These are phyloP conservation scores for Macrophomina tecta DNA, from an alignment of 2,329 filamentous ascomycete genomes.

Conservation along the genomic window DNA sequence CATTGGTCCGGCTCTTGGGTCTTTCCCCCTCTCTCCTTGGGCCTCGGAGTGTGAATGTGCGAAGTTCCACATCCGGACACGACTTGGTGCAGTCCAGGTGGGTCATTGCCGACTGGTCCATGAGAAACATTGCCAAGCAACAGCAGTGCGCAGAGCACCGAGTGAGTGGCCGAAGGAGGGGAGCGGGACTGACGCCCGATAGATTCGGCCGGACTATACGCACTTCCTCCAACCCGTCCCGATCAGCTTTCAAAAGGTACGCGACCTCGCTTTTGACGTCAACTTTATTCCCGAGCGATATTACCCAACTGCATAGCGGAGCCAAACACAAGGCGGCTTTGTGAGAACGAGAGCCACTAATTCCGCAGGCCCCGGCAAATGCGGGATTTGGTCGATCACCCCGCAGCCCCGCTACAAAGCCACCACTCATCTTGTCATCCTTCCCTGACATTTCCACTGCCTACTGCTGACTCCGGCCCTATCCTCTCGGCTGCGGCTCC, in stretches of 20 bases:
- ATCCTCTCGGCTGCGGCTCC: background rate
- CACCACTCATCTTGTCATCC: background rate
- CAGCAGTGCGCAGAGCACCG: background rate
- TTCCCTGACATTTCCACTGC: background rate
- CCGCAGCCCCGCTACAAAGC: background rate
- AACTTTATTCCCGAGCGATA: no score
- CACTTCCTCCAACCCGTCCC: background rate
- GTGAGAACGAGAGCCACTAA: background rate
- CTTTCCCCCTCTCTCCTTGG: background rate
- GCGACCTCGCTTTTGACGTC: no score
- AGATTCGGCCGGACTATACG: no score
- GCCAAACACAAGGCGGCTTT: no score
- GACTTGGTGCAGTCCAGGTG: background rate
- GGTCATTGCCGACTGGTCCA: background rate
- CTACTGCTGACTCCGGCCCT: background rate
- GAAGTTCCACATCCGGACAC: background rate
- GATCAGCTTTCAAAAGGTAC: background rate
- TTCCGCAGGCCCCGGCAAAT: background rate
- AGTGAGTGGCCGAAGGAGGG: background rate
- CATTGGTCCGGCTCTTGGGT: conserved; percentile 2
- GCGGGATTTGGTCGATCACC: background rate
- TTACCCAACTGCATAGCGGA: no score
- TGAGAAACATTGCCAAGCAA: background rate
- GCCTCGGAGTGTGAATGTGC: conserved; percentile 28
- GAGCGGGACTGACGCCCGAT: background rate